Conservation (phyloP, 225 moss, liverwort and hornwort genomes). For the Rhytidiadelphus loreus region DNA sequence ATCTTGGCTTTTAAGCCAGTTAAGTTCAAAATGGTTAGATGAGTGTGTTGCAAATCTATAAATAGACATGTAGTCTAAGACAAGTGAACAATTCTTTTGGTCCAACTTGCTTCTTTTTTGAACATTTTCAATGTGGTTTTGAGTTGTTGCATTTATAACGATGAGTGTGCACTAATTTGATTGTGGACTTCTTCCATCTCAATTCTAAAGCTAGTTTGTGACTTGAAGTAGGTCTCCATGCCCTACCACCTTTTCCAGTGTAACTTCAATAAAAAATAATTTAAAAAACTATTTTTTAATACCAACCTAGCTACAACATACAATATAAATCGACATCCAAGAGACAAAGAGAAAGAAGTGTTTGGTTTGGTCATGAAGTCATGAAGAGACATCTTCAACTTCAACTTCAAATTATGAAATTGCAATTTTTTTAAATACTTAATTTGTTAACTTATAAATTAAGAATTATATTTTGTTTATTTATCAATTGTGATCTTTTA, state of each 20-base stretch:
- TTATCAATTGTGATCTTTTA: background rate
- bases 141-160: background rate
- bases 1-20: no score
- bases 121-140: background rate
- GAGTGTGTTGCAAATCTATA: background rate
- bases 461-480: background rate
- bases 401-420: no score
- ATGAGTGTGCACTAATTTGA: no score
- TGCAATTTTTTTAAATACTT: no score
- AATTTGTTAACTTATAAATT: background rate
- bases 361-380: background rate
- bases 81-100: background rate
- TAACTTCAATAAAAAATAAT: no score
- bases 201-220: background rate
- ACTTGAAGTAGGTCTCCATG: fast-evolving
- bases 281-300: background rate
- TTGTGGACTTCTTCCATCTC: no score
- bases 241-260: no score
- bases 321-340: fast-evolving
- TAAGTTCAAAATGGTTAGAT: background rate
- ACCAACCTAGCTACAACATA: fast-evolving
- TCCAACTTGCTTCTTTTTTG: background rate
- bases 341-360: background rate
- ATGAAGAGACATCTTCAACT: background rate
- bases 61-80: background rate